Conservation (phyloP, 306 rosid genomes). For the Mucuna pruriens region DNA sequence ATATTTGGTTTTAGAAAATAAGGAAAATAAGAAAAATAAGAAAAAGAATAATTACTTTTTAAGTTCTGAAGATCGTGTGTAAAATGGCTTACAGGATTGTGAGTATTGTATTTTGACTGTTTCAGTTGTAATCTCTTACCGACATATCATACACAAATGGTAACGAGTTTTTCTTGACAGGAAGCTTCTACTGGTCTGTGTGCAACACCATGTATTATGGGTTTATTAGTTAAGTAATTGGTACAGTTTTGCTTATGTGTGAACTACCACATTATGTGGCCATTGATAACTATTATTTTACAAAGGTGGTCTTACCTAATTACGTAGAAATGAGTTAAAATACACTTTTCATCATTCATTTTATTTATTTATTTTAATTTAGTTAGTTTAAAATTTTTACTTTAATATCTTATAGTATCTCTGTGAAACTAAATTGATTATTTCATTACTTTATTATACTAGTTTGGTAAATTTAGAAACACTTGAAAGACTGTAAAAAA, state of each 20-base stretch:
- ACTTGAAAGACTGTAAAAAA: no score
- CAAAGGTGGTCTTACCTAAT: conserved; percentile 34
- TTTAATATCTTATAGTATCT: no score
- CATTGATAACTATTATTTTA: conserved; percentile 21
- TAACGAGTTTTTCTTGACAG: conserved; percentile 34
- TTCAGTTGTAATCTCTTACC: conserved; percentile 30
- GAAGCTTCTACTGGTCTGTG: conserved; percentile 39
- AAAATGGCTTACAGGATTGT: conserved; percentile 35
- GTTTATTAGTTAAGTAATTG: not conserved
- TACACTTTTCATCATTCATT: no score
- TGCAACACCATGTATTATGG: not conserved
- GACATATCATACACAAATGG: conserved; percentile 23
- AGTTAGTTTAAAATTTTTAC: no score
- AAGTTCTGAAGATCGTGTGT: conserved; percentile 43
- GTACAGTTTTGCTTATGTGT: conserved; percentile 42
- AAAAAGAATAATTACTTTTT: no score
- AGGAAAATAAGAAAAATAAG: no score
- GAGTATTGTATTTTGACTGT: conserved; percentile 36
- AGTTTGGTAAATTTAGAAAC: no score
- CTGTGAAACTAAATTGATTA: no score
- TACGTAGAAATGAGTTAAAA: not conserved
- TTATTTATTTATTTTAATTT: no score
- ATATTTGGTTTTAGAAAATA: no score
- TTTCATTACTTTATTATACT: no score
- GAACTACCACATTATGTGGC: not conserved